Conservation (phyloP, 306 rosid species). For the Prunus salicina region DNA sequence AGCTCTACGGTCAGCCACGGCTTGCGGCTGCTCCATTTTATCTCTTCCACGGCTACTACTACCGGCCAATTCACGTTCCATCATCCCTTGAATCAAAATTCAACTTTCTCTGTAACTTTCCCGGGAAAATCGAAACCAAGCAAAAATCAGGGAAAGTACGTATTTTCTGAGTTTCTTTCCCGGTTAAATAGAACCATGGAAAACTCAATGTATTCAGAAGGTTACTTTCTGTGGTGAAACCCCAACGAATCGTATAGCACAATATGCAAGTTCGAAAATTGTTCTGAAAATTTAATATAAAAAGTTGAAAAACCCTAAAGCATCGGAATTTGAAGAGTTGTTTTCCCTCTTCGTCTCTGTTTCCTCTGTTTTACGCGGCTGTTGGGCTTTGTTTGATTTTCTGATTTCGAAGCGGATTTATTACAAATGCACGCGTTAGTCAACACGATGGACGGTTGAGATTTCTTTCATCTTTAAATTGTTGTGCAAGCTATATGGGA, state of each 20-base stretch:
- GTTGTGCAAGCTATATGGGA: not conserved
- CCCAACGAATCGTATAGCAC: not conserved
- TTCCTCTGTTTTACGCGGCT: not conserved
- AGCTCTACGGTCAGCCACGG: constrained; percentile 19
- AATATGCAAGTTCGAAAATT: not conserved
- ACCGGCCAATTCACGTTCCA: constrained; percentile 15
- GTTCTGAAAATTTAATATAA: not conserved
- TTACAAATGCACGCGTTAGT: not conserved
- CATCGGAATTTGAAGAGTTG: not conserved
- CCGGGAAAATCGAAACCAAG: not conserved
- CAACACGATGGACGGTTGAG: not conserved
- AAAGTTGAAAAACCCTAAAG: not conserved
- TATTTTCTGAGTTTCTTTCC: not conserved
- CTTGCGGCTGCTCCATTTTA: not conserved
- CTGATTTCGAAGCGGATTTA: not conserved
- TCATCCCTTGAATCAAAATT: not conserved
- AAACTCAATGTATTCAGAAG: too few relatives aligned
- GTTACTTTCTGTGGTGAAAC: not conserved
- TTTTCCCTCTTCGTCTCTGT: constrained; percentile 4
- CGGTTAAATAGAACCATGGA: not conserved
- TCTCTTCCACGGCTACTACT: not conserved
- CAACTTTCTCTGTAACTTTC: not conserved
- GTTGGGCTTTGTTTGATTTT: not conserved
- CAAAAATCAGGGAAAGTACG: not conserved
- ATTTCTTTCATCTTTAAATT: not conserved